Evolutionary conservation across 345 rosid genomes (phyloP).

Genomic region (Physaria fendleri): DNA sequence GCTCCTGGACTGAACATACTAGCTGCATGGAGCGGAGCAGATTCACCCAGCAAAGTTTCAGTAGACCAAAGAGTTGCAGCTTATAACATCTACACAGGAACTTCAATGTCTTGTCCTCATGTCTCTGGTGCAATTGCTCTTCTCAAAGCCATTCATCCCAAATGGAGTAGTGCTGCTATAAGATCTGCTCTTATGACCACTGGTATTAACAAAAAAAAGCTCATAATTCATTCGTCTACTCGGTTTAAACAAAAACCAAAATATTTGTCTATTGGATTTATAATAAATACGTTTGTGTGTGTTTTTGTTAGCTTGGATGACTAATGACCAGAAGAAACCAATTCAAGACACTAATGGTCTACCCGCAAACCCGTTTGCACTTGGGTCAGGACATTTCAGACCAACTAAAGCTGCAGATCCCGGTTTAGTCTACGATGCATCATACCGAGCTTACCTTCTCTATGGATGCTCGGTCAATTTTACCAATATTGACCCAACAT

Average conservation of each 20-base stretch:
- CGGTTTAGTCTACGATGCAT: conserved; percentile 72
- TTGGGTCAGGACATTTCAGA: conserved; percentile 62
- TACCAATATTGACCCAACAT: conserved; percentile 15
- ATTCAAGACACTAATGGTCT: conserved; percentile 42
- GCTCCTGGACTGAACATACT: conserved; percentile 74
- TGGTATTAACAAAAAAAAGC: conserved; percentile 18
- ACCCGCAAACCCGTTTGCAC: conserved; percentile 48
- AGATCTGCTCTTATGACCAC: conserved; percentile 60
- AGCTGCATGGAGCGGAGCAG: conserved; percentile 78
- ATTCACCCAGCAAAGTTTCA: conserved; percentile 38
- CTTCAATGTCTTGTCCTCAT: conserved; percentile 95
- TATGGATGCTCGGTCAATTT: conserved; percentile 46
- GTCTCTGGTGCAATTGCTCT: conserved; percentile 71
- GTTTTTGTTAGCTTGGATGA: conserved; percentile 38
- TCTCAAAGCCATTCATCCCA: conserved; percentile 63
- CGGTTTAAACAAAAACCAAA: not conserved
- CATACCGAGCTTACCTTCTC: conserved; percentile 45
- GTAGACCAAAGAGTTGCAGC: conserved; percentile 39
- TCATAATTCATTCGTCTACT: not conserved
- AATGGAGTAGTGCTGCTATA: conserved; percentile 84
- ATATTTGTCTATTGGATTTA: not conserved
- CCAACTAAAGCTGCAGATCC: conserved; percentile 65
- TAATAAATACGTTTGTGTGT: not conserved
- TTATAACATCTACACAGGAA: conserved; percentile 55
- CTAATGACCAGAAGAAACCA: conserved; percentile 39